Evolutionary conservation across 257 asterid genomes (phyloP), one percentile per base, ranked within the genome.

Genomic region (Coffea canephora): DNA sequence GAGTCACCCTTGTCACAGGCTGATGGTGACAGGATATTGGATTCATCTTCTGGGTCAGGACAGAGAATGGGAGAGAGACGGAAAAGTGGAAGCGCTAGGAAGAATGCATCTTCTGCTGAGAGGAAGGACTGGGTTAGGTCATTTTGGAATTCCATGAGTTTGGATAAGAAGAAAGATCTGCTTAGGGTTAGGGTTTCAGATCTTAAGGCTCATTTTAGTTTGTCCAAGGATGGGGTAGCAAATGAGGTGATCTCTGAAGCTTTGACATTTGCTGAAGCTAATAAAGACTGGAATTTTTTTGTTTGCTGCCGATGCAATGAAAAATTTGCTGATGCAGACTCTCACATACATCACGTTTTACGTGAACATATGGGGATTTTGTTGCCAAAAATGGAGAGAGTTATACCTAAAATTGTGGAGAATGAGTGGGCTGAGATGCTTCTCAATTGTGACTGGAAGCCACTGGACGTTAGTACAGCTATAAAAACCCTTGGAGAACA

Each of bases 391-490:
- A 82, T 91, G 95, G 93, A 94, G 89, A 86, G 91, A 18, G 78
- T 88, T 65, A 78, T 94, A 80, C 99, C 99, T 36, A 91, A 89
- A 86, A 83, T 39, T 82, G 91, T 96, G 85, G 97, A 92, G 69
- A 85, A 86, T 65, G 91, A 92, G 84, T 94, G 98, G 99, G 89
- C 90, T 41, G 96, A 95, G 83, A 90, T 93, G 97, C 94, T 96
- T 86, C 87, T 94, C 46, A 88, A 88, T 75, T 92, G 93, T 82
- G 76, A 87, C 66, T 96, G 99, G 99, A 94, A 91, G 85, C 97
- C 99, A 3, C 79, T 94, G 75, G 97, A 95, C 36, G 78, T 91
- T 79, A 84, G 75, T 80, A 91, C 91, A 48, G 91, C 96, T 54
- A 79, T 83, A 74, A 81, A 86, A 83, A 84, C 89, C 87, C 88